Conservation (phyloP, 805 yeast species). For the Schwanniomyces polymorphus region DNA sequence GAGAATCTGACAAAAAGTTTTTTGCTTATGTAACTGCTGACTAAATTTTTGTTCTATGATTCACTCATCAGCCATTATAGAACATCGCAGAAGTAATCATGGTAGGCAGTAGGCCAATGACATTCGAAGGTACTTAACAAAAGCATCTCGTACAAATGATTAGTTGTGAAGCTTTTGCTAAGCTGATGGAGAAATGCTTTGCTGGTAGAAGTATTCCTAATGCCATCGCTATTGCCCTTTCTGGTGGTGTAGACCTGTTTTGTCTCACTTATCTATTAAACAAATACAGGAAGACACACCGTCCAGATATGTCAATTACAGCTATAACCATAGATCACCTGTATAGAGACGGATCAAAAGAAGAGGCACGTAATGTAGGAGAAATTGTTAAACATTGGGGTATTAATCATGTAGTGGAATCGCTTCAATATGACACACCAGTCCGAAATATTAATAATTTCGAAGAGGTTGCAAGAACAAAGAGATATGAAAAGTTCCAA, state of each 20-base stretch:
- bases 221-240: conserved; percentile 55
- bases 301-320: conserved; percentile 31
- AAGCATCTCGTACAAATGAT: conserved; percentile 8
- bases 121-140: not conserved
- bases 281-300: conserved; percentile 27
- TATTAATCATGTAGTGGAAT: conserved; percentile 28
- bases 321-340: conserved; percentile 72
- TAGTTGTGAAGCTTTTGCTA: conserved; percentile 9
- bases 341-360: conserved; percentile 46
- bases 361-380: conserved; percentile 50
- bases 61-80: not conserved
- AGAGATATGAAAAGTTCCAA: conserved; percentile 48
- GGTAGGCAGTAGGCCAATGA: not conserved
- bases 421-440: conserved; percentile 18
- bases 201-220: conserved; percentile 17
- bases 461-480: conserved; percentile 61
- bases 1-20: not conserved
- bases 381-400: conserved; percentile 31
- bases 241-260: conserved; percentile 86
- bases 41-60: not conserved
- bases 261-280: conserved; percentile 55
- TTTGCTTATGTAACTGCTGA: conserved; percentile 1
- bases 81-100: not conserved
- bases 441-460: conserved; percentile 38
- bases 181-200: conserved; percentile 11